Evolutionary conservation across 2,329 filamentous ascomycete species (phyloP).

Genomic region (Colletotrichum euphorbiae): DNA sequence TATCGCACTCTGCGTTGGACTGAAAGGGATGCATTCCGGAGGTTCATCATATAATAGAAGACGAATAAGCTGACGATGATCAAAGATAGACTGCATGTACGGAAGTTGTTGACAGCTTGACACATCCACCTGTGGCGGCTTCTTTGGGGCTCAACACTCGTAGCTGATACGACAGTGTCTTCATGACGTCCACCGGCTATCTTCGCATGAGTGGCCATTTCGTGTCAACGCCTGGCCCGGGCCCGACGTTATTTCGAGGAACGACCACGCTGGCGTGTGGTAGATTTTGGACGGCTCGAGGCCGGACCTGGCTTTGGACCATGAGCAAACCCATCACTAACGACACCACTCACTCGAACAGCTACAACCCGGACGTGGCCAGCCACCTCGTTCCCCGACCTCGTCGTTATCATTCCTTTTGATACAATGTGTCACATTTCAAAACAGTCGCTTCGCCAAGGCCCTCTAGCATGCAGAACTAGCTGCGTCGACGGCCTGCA

Average conservation of each 20-base stretch:
- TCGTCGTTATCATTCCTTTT: not conserved
- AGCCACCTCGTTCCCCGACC: constrained; percentile 21
- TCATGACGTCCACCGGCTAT: not conserved
- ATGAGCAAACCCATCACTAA: constrained; percentile 3
- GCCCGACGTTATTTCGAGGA: not conserved
- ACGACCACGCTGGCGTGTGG: constrained; percentile 13
- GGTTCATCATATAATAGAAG: constrained; percentile 11
- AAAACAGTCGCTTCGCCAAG: constrained; percentile 22
- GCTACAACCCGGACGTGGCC: constrained; percentile 13
- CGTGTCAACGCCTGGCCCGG: not conserved
- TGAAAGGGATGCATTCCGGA: not conserved
- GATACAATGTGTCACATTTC: constrained; percentile 10
- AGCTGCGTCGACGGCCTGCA: constrained; percentile 33
- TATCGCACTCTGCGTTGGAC: not conserved
- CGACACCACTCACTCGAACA: constrained; percentile 8
- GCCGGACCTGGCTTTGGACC: no score
- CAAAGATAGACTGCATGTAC: not conserved
- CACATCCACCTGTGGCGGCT: constrained; percentile 14
- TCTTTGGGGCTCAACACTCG: not conserved
- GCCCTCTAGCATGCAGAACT: constrained; percentile 25
- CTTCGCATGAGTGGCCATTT: not conserved
- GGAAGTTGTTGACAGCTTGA: constrained; percentile 22
- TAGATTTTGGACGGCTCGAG: constrained; percentile 3
- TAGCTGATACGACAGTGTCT: not conserved
- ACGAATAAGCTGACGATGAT: not conserved